Evolutionary conservation across 148 eudicot species (phyloP), one percentile per base, ranked within the genome.

Genomic region (Fagopyrum tataricum): DNA sequence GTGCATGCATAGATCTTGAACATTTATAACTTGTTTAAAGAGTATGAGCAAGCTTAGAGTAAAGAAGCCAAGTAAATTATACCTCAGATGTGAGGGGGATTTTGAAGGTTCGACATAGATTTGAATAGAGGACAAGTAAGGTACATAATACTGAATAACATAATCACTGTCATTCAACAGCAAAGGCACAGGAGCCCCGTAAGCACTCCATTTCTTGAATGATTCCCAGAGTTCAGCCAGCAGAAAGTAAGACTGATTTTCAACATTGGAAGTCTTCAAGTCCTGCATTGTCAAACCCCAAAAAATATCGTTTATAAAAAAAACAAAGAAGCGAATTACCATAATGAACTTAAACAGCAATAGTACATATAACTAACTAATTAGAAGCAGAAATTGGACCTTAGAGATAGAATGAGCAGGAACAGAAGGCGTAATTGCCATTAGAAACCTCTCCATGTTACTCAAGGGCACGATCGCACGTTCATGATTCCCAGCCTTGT

Each of bases 121-220:
- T 18, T 76, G 78, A 44, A 76, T 76, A 4, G 58, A 69, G 2
- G 78, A 76, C 44, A 76, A 40, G 41, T 69, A 76, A n/a, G 78
- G 78, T 1, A 76, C 78, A 23, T 76, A 76, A 44, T 69, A 76
- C 23, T 76, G 78, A 42, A 70, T 17, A 15, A 47, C 69, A 39
- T n/a, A 26, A 18, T 75, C 77, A 48, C 17, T 4, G 15, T 31
- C 76, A 75, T 67, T 15, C 11, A 68, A 18, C 43, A 40, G 17
- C 12, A 76, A 39, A 18, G 78, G 78, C 39, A 76, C 78, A 49
- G 66, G 73, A 44, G 53, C 78, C 40, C 78, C 78, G 23, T 68
- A 76, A 18, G 73, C 78, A 69, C 78, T 76, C 73, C 78, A 76
- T 42, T 76, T 73, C 67, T 42, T 51, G 44, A 76, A 76, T 15